Evolutionary conservation across 331 rosid genomes (phyloP).

Genomic region (Malus hybrid): DNA sequence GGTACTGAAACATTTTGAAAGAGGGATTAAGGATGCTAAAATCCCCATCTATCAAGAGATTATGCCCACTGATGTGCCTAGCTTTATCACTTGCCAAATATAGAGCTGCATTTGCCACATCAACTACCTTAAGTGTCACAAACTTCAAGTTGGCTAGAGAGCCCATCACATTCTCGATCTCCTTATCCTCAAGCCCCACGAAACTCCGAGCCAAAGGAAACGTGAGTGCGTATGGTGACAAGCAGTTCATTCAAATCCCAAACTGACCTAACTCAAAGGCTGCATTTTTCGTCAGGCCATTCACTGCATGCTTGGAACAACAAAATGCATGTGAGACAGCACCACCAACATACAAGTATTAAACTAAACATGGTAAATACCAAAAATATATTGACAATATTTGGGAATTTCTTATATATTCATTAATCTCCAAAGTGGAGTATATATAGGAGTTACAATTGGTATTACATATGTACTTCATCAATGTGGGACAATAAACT

Average conservation of each 20-base stretch:
- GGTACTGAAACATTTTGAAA: conserved; percentile 34
- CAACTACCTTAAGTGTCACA: conserved; percentile 51
- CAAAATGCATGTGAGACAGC: conserved; percentile 59
- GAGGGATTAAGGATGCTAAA: conserved; percentile 23
- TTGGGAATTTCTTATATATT: too few species aligned
- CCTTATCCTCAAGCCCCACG: conserved; percentile 29
- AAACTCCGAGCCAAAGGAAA: conserved; percentile 48
- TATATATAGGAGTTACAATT: too few species aligned
- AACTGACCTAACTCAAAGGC: conserved; percentile 71
- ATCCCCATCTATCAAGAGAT: conserved; percentile 34
- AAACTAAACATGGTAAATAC: too few species aligned
- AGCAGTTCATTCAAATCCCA: conserved; percentile 68
- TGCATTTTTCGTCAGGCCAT: conserved; percentile 60
- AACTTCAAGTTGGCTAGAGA: conserved; percentile 50
- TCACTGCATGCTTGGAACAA: conserved; percentile 70
- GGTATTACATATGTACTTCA: too few species aligned
- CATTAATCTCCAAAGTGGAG: too few species aligned
- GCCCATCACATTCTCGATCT: conserved; percentile 34
- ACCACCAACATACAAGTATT: conserved; percentile 25
- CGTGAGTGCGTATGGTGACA: conserved; percentile 53
- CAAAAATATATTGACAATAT: too few species aligned
- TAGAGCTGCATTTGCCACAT: conserved; percentile 34
- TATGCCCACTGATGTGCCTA: conserved; percentile 29
- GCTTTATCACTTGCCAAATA: conserved; percentile 35
- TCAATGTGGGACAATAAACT: too few species aligned